Percentiles rank a stretch among this genome's conserved stretches.
Evolutionary conservation across 2,329 filamentous ascomycete genomes (phyloP).

Genomic region (Diaporthe sp.): DNA sequence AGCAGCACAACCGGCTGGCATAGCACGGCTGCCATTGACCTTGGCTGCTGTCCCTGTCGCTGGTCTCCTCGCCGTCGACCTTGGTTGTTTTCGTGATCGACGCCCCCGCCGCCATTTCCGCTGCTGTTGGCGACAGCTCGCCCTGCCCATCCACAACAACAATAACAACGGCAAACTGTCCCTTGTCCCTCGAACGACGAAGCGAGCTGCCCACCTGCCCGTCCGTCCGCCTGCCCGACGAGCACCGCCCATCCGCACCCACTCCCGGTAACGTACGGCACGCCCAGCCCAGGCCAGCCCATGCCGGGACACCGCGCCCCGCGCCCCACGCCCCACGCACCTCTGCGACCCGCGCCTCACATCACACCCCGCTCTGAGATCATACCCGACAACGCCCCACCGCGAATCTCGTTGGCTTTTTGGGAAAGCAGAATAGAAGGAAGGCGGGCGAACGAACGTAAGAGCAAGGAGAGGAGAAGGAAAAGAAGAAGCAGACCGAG

Average conservation of each 20-base stretch:
- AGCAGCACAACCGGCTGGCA: neutral
- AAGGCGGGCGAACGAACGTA: neutral
- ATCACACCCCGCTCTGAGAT: conserved; percentile 41
- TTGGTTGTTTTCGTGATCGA: conserved; percentile 5
- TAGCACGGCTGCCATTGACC: neutral
- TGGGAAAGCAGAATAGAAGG: neutral
- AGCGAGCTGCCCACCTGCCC: neutral
- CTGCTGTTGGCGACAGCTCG: neutral
- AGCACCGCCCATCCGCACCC: neutral
- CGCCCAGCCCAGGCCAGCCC: neutral
- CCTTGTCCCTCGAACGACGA: neutral
- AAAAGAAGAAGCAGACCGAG: neutral
- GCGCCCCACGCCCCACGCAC: conserved; percentile 28
- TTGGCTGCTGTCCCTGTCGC: conserved; percentile 4
- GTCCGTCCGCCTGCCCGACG: neutral
- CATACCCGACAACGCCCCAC: conserved; percentile 34
- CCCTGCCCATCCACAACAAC: neutral
- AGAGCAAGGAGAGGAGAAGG: neutral
- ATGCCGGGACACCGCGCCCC: conserved; percentile 27
- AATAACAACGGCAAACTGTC: neutral
- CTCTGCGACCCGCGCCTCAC: conserved; percentile 29
- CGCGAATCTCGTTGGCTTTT: conserved; percentile 21
- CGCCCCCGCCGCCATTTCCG: neutral
- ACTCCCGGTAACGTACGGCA: neutral
- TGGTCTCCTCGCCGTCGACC: neutral